Evolutionary conservation across 192 early-diverging fungal species (phyloP), one percentile per base, ranked within the genome.

Genomic region (Cetraspora pellucida): DNA sequence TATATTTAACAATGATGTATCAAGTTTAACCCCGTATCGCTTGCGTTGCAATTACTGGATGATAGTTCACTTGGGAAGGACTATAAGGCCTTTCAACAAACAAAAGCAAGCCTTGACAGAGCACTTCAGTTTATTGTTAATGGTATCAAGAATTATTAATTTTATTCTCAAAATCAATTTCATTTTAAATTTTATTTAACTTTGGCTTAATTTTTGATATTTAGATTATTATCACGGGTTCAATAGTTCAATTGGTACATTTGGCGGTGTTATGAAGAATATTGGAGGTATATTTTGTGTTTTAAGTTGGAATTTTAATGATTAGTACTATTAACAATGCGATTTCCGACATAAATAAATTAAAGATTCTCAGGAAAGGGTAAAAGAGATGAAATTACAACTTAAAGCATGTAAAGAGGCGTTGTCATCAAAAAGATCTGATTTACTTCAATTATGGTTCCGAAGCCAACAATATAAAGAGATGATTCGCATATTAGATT

Each of bases 141-240:
- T 79, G 88, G 88, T 87, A 30, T 45, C n/a, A 44, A 28, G 10
- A 13, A 23, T 45, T 3, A 37, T 37, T 31, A 37, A 54, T 60
- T 73, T 58, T 31, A 28, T 45, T 44, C 0, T 45, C 14, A 6
- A 44, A 47, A 55, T 72, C 3, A 54, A 54, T 54, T 54, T 19
- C 13, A 57, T 57, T 72, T 57, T 61, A 52, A 63, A 37, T 37
- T 37, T 37, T 37, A 37, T 72, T 28, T 55, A 55, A 61, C 7
- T 61, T 61, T 30, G 16, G 28, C 28, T 21, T 16, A 61, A 25
- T 30, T 25, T 47, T 58, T 30, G 57, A 3, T 68, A n/a, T 63
- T 1, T 81, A 89, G 93, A 93, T 67, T 93, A 92, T 78, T 93
- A 94, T 71, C 88, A 89, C 45, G 92, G 93, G 13, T 94, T 94